A percentile compares a stretch with the other conserved stretches of the same genome.
Evolutionary conservation across 768 basidiomycete genomes (phyloP).

Genomic region (Naganishia vaughanmartiniae): DNA sequence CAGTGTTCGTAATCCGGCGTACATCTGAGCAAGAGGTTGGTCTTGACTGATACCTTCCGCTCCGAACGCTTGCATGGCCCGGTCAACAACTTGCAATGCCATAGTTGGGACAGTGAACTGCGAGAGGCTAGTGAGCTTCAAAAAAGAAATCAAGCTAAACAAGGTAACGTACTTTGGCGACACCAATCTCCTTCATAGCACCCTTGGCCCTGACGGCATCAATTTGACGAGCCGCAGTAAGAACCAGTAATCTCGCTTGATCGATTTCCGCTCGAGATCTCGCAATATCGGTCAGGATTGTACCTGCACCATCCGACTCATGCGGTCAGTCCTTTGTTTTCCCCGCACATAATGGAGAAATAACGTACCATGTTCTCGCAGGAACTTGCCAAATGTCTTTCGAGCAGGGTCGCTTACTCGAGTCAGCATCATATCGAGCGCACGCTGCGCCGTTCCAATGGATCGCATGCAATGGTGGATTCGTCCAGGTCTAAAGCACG

Average conservation of each 20-base stretch:
- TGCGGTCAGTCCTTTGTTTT: no score
- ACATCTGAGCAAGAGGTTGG: slow-evolving; percentile 71
- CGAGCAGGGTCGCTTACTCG: slow-evolving; percentile 87
- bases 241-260: slow-evolving; percentile 75
- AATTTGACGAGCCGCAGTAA: slow-evolving; percentile 89
- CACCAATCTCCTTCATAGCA: slow-evolving; percentile 93
- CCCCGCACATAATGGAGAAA: slow-evolving; percentile 33
- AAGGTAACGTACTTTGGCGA: slow-evolving; percentile 71
- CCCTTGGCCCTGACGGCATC: slow-evolving; percentile 89
- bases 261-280: slow-evolving; percentile 92
- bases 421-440: slow-evolving; percentile 81
- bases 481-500: slow-evolving; percentile 70
- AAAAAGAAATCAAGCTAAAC: neutral
- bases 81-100: slow-evolving; percentile 83
- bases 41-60: slow-evolving; percentile 96
- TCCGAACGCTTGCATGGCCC: slow-evolving; percentile 92
- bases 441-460: slow-evolving; percentile 79
- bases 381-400: slow-evolving; percentile 89
- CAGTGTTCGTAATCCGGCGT: slow-evolving; percentile 78
- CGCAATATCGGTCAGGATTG: slow-evolving; percentile 86
- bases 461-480: slow-evolving; percentile 98
- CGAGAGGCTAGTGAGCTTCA: neutral
- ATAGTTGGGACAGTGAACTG: slow-evolving; percentile 91
- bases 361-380: slow-evolving; percentile 79
- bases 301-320: slow-evolving; percentile 58